phyloP scores from a whole-genome alignment of 371 early-diverging fungal genomes.

The Chytridium lagenaria region DNA sequence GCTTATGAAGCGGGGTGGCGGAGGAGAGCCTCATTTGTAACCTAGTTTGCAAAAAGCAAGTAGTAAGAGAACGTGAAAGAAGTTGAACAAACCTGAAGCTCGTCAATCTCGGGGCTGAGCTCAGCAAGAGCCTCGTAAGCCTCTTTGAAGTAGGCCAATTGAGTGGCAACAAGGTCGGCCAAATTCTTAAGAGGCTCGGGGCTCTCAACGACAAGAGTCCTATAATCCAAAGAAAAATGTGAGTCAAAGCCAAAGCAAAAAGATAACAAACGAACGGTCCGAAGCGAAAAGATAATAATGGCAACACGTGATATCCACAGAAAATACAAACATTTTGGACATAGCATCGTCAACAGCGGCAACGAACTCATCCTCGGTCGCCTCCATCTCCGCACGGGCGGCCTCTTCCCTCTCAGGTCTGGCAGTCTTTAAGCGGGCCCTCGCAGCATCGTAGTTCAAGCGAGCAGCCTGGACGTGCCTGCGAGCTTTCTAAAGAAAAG shows the following conservation, averaged over 20 bases:
- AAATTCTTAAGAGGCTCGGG: slow-evolving; percentile 85
- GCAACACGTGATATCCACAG: no score
- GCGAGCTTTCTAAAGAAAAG: slow-evolving; percentile 70
- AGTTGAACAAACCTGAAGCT: slow-evolving; percentile 68
- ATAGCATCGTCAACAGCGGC: slow-evolving; percentile 91
- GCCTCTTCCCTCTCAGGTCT: slow-evolving; percentile 71
- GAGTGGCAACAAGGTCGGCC: slow-evolving; percentile 84
- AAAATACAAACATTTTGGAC: slow-evolving; percentile 88
- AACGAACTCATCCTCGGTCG: slow-evolving; percentile 92
- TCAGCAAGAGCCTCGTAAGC: slow-evolving; percentile 78
- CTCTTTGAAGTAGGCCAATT: slow-evolving; percentile 83
- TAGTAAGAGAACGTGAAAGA: not conserved
- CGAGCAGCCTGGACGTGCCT: slow-evolving; percentile 79
- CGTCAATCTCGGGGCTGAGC: slow-evolving; percentile 86
- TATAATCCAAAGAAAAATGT: no score
- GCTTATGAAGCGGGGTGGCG: slow-evolving; percentile 37
- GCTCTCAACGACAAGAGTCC: slow-evolving; percentile 85
- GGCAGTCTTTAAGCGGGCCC: slow-evolving; percentile 73
- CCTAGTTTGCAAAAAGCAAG: not conserved
- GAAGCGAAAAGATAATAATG: no score
- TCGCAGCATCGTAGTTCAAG: slow-evolving; percentile 82
- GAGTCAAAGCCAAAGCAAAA: no score
- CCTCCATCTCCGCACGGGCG: slow-evolving; percentile 79
- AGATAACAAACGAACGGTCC: no score
- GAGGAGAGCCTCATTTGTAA: slow-evolving; percentile 80